Evolutionary conservation across 1,284 basidiomycete genomes (phyloP).

Genomic region (Rhodofomes roseus): DNA sequence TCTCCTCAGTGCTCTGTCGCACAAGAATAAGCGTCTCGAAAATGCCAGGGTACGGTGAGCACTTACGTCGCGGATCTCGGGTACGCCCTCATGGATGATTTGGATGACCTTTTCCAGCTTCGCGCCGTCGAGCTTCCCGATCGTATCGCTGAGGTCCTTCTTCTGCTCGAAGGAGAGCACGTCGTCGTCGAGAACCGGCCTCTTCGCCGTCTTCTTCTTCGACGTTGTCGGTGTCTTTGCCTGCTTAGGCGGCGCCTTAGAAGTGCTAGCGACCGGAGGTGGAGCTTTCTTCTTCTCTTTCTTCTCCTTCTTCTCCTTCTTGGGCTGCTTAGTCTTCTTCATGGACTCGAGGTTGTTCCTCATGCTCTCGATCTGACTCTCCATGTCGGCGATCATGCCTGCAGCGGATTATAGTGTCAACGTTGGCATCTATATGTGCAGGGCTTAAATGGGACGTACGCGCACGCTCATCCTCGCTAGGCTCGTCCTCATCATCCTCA

Average conservation of each 20-base stretch:
- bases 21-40: not conserved
- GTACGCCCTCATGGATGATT: conserved; percentile 89
- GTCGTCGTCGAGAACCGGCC: conserved; percentile 57
- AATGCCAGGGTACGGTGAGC: no score
- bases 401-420: conserved; percentile 6
- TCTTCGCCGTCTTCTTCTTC: conserved; percentile 36
- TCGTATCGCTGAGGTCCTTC: conserved; percentile 93
- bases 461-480: conserved; percentile 42
- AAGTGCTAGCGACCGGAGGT: conserved; percentile 55
- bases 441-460: conserved; percentile 40
- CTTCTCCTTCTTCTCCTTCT: conserved; percentile 71
- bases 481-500: conserved; percentile 45
- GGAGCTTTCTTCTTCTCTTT: conserved; percentile 43
- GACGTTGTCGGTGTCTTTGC: conserved; percentile 32
- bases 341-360: conserved; percentile 58
- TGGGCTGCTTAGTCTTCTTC: conserved; percentile 52
- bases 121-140: conserved; percentile 72
- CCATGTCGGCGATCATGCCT: conserved; percentile 71
- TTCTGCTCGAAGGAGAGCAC: conserved; percentile 88
- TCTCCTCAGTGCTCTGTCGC: conserved; percentile 85
- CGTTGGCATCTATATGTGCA: not conserved
- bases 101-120: conserved; percentile 84
- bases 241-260: conserved; percentile 50
- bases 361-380: conserved; percentile 73
- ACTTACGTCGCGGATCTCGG: conserved; percentile 86